phyloP scores from a whole-genome alignment of 768 basidiomycete genomes.

The Termitomyces sp. region DNA sequence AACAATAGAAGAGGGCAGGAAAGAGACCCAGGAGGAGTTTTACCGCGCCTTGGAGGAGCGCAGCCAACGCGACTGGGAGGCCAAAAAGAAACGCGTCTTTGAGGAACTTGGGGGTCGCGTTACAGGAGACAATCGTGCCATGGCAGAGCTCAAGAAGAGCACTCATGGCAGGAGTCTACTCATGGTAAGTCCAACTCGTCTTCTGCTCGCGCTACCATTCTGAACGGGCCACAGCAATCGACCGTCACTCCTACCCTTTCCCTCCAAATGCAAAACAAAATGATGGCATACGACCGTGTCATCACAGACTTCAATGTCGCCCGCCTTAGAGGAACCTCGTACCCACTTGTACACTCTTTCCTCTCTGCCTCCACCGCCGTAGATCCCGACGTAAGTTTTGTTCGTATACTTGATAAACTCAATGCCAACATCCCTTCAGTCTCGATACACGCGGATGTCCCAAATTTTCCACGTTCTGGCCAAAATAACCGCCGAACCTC shows the following conservation, averaged over 20 bases:
- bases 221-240: constrained; percentile 18
- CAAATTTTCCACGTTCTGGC: constrained; percentile 72
- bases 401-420: not conserved
- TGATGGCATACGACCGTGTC: constrained; percentile 93
- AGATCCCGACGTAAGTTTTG: constrained; percentile 49
- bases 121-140: constrained; percentile 48
- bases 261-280: constrained; percentile 85
- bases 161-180: constrained; percentile 54
- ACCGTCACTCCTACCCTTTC: constrained; percentile 51
- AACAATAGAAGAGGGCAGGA: constrained; percentile 86
- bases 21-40: constrained; percentile 82
- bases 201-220: not conserved
- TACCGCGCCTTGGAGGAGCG: constrained; percentile 77
- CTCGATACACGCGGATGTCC: constrained; percentile 54
- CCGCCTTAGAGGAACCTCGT: constrained; percentile 67
- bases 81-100: constrained; percentile 84
- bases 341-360: constrained; percentile 70
- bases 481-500: constrained; percentile 76
- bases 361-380: constrained; percentile 63
- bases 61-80: constrained; percentile 82
- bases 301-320: constrained; percentile 75
- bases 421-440: constrained; percentile 24
- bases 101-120: constrained; percentile 81
- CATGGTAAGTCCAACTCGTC: constrained; percentile 35
- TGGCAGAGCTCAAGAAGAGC: constrained; percentile 61